phyloP scores from a whole-genome alignment of 441 rosid species.

The Arabidopsis lyrata region DNA sequence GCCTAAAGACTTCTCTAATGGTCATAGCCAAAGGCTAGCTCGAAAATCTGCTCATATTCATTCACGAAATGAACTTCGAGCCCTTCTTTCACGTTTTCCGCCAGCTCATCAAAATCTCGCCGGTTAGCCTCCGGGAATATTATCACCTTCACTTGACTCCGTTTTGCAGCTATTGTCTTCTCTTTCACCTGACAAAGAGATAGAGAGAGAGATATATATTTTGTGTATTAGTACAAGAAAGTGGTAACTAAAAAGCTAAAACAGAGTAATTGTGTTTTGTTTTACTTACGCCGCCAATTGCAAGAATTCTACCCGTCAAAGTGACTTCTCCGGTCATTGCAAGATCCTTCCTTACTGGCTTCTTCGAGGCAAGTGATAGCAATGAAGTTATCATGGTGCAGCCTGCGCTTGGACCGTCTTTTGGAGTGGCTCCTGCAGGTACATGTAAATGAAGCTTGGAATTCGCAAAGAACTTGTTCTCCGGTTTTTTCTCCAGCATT shows the following conservation, averaged over 20 bases:
- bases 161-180: slow-evolving; percentile 87
- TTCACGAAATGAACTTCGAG: slow-evolving; percentile 87
- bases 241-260: background rate
- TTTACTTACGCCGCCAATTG: slow-evolving; percentile 88
- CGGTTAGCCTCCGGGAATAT: slow-evolving; percentile 82
- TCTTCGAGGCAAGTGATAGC: slow-evolving; percentile 87
- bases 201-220: background rate
- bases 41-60: slow-evolving; percentile 61
- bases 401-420: slow-evolving; percentile 98
- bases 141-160: slow-evolving; percentile 77
- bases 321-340: slow-evolving; percentile 99
- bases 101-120: slow-evolving; percentile 81
- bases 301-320: slow-evolving; percentile 84
- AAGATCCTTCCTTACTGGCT: slow-evolving; percentile 75
- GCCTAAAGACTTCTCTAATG: slow-evolving; percentile 1
- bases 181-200: slow-evolving; percentile 73
- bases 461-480: slow-evolving; percentile 68
- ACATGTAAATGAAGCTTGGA: slow-evolving; percentile 93
- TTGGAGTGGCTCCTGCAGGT: slow-evolving; percentile 92
- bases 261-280: background rate
- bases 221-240: background rate
- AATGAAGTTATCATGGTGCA: slow-evolving; percentile 94
- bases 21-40: slow-evolving; percentile 61
- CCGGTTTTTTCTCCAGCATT: slow-evolving; percentile 69
- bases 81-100: slow-evolving; percentile 78